Evolutionary conservation across 192 early-diverging fungal genomes (phyloP).

Genomic region (Coemansia sp.): DNA sequence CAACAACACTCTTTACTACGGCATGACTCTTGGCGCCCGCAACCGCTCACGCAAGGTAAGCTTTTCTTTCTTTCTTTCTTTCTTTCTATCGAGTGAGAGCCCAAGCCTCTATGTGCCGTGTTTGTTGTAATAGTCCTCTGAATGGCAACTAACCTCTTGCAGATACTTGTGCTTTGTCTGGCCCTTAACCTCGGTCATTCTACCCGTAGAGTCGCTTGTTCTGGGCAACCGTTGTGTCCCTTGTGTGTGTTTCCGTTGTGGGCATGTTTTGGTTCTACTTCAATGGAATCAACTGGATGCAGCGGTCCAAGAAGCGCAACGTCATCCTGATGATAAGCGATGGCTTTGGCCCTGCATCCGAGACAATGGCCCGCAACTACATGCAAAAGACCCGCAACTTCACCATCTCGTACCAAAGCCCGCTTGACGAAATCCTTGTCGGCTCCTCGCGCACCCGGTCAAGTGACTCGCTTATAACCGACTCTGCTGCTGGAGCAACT

Average conservation of each 20-base stretch:
- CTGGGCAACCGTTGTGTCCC: constrained; percentile 41
- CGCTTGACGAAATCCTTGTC: constrained; percentile 71
- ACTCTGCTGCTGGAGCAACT: constrained; percentile 96
- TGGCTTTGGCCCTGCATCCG: constrained; percentile 93
- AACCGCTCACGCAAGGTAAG: constrained; percentile 37
- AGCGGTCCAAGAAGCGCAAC: constrained; percentile 62
- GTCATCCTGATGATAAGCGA: constrained; percentile 95
- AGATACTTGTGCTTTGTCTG: background rate
- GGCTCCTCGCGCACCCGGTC: constrained; percentile 90
- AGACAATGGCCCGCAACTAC: constrained; percentile 83
- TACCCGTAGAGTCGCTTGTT: constrained; percentile 39
- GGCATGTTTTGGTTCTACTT: constrained; percentile 52
- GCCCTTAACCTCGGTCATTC: background rate
- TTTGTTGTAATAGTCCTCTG: background rate
- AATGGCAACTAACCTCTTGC: background rate
- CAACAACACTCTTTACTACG: constrained; percentile 48
- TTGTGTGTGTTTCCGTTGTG: constrained; percentile 46
- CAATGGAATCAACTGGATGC: constrained; percentile 52
- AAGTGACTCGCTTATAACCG: constrained; percentile 79
- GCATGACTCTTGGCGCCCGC: constrained; percentile 32
- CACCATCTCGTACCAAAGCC: constrained; percentile 57
- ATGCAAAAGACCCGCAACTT: constrained; percentile 64
- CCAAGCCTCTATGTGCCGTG: background rate
- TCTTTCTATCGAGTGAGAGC: background rate
- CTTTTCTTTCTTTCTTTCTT: constrained; percentile 1